Conservation (phyloP, 805 yeast genomes). For the Cyberlindnera mrakii region DNA sequence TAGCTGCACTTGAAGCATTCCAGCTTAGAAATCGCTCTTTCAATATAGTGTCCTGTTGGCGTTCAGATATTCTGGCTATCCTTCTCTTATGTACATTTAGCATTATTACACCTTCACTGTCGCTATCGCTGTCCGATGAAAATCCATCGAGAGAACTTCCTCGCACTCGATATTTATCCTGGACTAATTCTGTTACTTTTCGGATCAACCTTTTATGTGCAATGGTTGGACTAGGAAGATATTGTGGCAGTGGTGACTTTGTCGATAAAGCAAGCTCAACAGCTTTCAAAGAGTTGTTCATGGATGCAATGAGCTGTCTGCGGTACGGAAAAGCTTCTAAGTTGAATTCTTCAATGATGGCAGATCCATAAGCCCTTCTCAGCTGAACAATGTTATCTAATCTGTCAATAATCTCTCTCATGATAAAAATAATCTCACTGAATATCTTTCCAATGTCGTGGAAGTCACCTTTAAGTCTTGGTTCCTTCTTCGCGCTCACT, state of each 20-base stretch:
- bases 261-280: constrained; percentile 37
- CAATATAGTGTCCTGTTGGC: constrained; percentile 22
- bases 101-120: constrained; percentile 21
- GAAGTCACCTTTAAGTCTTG: constrained; percentile 41
- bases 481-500: constrained; percentile 38
- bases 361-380: constrained; percentile 39
- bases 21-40: constrained; percentile 39
- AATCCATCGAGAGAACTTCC: not conserved
- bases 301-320: constrained; percentile 37
- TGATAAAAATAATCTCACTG: constrained; percentile 38
- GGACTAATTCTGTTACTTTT: constrained; percentile 34
- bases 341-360: constrained; percentile 39
- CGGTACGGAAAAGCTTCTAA: constrained; percentile 35
- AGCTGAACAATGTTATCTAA: constrained; percentile 39
- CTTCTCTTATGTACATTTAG: constrained; percentile 9
- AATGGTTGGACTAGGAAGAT: constrained; percentile 41
- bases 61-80: constrained; percentile 4
- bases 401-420: constrained; percentile 41
- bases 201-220: constrained; percentile 41
- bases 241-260: constrained; percentile 45
- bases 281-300: constrained; percentile 34
- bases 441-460: constrained; percentile 33
- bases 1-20: constrained; percentile 45
- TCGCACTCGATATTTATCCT: constrained; percentile 19
- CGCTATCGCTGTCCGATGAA: constrained; percentile 18